phyloP scores from a whole-genome alignment of 352 stramenopile species.

The Phytophthora ramorum region DNA sequence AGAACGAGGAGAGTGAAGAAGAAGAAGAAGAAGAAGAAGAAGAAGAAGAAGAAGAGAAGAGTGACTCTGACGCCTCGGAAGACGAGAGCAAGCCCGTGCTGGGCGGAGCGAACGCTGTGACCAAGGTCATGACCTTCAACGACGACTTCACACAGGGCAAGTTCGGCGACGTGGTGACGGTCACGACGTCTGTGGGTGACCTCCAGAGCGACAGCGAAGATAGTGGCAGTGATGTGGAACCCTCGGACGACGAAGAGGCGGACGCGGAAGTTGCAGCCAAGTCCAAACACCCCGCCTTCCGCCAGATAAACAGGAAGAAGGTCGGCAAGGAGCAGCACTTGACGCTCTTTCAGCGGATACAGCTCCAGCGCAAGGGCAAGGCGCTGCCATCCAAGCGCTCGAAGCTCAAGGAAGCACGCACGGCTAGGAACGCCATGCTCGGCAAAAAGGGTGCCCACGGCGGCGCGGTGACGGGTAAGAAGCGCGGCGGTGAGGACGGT shows the following conservation, averaged over 20 bases:
- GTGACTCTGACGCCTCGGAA: constrained; percentile 38
- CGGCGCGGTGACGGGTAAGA: constrained; percentile 33
- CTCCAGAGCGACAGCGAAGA: constrained; percentile 81
- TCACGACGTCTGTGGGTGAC: constrained; percentile 83
- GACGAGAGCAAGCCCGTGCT: constrained; percentile 39
- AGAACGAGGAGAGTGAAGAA: constrained; percentile 36
- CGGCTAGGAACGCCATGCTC: constrained; percentile 74
- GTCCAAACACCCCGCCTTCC: constrained; percentile 33
- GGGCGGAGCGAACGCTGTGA: constrained; percentile 43
- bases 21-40: constrained; percentile 41
- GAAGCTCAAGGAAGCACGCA: constrained; percentile 83
- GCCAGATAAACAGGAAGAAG: constrained; percentile 46
- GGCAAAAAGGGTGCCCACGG: constrained; percentile 48
- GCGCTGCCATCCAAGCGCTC: constrained; percentile 83
- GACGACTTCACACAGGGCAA: constrained; percentile 87
- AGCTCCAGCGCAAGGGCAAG: constrained; percentile 83
- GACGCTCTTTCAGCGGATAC: constrained; percentile 90
- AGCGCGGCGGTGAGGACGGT: constrained; percentile 32
- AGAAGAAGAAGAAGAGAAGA: constrained; percentile 29
- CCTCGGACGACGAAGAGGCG: constrained; percentile 57
- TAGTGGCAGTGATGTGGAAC: constrained; percentile 69
- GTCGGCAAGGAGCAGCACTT: constrained; percentile 69
- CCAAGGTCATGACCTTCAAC: constrained; percentile 79
- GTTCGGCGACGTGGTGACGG: constrained; percentile 88
- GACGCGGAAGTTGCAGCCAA: constrained; percentile 31